phyloP scores from a whole-genome alignment of 768 basidiomycete genomes.

The Phaeotremella skinneri region DNA sequence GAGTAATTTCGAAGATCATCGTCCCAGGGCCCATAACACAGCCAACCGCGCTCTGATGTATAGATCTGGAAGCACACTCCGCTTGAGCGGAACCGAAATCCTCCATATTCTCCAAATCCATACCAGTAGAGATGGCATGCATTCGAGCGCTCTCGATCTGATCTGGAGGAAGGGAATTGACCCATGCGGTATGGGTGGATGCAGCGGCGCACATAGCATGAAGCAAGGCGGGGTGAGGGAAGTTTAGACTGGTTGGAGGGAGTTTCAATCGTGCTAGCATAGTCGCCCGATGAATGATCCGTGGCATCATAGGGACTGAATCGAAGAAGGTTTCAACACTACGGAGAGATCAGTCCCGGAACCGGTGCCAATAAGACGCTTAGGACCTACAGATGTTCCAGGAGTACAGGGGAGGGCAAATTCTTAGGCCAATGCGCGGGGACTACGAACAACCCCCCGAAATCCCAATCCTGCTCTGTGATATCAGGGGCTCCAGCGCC shows the following conservation, averaged over 20 bases:
- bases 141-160: constrained; percentile 22
- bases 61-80: constrained; percentile 18
- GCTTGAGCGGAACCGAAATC: constrained; percentile 40
- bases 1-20: constrained; percentile 32
- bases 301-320: constrained; percentile 69
- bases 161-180: constrained; percentile 46
- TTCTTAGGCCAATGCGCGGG: constrained; percentile 41
- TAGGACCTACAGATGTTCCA: constrained; percentile 44
- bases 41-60: constrained; percentile 17
- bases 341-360: neutral
- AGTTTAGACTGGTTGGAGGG: constrained; percentile 67
- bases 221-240: constrained; percentile 67
- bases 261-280: constrained; percentile 67
- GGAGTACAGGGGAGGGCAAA: constrained; percentile 45
- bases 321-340: constrained; percentile 79
- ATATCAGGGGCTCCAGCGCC: neutral
- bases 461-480: constrained; percentile 17
- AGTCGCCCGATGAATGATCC: constrained; percentile 65
- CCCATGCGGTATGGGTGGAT: constrained; percentile 67
- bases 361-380: neutral
- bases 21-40: constrained; percentile 31
- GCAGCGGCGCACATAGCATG: constrained; percentile 85
- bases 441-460: constrained; percentile 34
- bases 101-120: constrained; percentile 30
- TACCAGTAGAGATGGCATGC: constrained; percentile 16